These are phyloP conservation scores for Verbascum thapsus DNA, from an alignment of 257 asterid genomes.

Conservation along the genomic window DNA sequence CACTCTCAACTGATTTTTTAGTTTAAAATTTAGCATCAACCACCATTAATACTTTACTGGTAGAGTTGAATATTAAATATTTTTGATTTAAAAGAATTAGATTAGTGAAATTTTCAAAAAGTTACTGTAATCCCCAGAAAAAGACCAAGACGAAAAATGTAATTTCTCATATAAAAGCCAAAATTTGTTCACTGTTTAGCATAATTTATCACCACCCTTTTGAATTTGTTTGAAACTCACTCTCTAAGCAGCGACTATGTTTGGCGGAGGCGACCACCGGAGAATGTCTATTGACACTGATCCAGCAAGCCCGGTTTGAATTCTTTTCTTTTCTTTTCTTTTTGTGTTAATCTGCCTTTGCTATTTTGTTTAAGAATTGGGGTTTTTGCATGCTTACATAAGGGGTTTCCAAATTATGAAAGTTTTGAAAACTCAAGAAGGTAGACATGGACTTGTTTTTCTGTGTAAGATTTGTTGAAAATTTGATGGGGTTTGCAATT, in stretches of 20 bases:
- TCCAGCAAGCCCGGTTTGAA: constrained; percentile 13
- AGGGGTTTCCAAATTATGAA: background rate
- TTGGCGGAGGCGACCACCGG: constrained; percentile 34
- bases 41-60: too few relatives aligned
- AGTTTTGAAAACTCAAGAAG: constrained; percentile 6
- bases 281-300: constrained; percentile 28
- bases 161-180: too few relatives aligned
- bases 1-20: too few relatives aligned
- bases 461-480: background rate
- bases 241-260: constrained; percentile 26
- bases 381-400: constrained; percentile 17
- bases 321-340: background rate
- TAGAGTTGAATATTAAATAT: too few relatives aligned
- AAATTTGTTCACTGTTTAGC: too few relatives aligned
- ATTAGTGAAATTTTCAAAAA: too few relatives aligned
- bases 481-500: constrained; percentile 4
- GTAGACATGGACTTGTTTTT: constrained; percentile 11
- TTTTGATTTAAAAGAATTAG: too few relatives aligned
- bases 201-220: too few relatives aligned
- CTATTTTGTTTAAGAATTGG: constrained; percentile 1
- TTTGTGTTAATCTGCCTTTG: background rate
- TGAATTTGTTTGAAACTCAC: constrained; percentile 9
- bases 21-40: too few relatives aligned
- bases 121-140: too few relatives aligned
- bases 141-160: too few relatives aligned